Evolutionary conservation across 495 filamentous ascomycete genomes (phyloP).

Genomic region (Astrocystis sublimbata): DNA sequence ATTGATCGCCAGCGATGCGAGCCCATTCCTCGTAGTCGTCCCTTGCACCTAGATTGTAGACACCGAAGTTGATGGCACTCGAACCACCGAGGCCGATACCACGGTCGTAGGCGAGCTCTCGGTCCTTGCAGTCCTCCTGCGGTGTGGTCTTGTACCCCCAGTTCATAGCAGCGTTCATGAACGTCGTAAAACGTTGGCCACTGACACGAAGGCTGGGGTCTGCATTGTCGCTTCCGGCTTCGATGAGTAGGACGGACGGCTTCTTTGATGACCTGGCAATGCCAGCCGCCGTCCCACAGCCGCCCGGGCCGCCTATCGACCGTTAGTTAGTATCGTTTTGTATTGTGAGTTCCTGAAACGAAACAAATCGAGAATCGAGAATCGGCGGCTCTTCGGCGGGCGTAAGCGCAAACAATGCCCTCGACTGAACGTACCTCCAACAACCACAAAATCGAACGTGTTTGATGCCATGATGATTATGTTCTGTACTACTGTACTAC

Average conservation of each 20-base stretch:
- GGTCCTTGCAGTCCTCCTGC: slow-evolving; percentile 51
- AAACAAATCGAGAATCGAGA: not conserved
- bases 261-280: slow-evolving; percentile 47
- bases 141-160: slow-evolving; percentile 63
- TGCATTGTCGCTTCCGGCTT: slow-evolving; percentile 55
- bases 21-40: slow-evolving; percentile 64
- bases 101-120: slow-evolving; percentile 57
- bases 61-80: slow-evolving; percentile 64
- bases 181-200: slow-evolving; percentile 55
- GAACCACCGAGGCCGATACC: slow-evolving; percentile 63
- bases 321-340: no score
- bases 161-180: slow-evolving; percentile 50
- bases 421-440: slow-evolving; percentile 36
- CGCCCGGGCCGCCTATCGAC: slow-evolving; percentile 52
- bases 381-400: not conserved
- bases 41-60: slow-evolving; percentile 56
- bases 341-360: not conserved
- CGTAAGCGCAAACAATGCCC: not conserved
- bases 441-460: slow-evolving; percentile 56
- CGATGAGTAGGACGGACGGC: slow-evolving; percentile 58
- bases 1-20: slow-evolving; percentile 39
- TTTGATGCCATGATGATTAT: slow-evolving; percentile 15
- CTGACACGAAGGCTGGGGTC: slow-evolving; percentile 49
- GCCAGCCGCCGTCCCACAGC: slow-evolving; percentile 48
- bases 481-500: no score